Evolutionary conservation across 1,139 yeast species (phyloP).

Genomic region (Yamadazyma epiphylla): DNA sequence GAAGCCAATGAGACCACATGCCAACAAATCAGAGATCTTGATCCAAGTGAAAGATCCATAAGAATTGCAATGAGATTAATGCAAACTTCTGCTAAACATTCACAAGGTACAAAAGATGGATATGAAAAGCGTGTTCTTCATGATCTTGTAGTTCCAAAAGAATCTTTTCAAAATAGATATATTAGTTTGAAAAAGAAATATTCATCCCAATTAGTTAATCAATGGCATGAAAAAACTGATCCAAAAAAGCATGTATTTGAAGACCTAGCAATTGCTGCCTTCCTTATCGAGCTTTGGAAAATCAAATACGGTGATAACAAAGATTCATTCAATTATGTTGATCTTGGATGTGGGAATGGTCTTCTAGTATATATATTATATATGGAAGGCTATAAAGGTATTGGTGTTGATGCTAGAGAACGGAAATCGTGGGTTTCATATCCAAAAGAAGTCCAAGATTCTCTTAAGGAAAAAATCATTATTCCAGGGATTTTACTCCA

Average conservation of each 20-base stretch:
- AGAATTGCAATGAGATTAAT: conserved; percentile 79
- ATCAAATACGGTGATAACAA: conserved; percentile 42
- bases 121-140: conserved; percentile 87
- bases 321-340: conserved; percentile 65
- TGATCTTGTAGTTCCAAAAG: conserved; percentile 80
- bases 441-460: conserved; percentile 55
- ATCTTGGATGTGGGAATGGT: conserved; percentile 96
- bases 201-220: conserved; percentile 69
- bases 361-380: conserved; percentile 70
- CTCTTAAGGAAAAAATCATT: conserved; percentile 70
- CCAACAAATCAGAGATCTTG: conserved; percentile 28
- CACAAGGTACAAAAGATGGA: conserved; percentile 78
- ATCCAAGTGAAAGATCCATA: conserved; percentile 56
- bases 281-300: conserved; percentile 84
- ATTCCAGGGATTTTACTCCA: conserved; percentile 69
- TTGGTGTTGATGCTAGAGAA: conserved; percentile 86
- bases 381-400: conserved; percentile 77
- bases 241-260: conserved; percentile 96
- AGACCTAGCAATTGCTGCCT: conserved; percentile 94
- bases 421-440: conserved; percentile 84
- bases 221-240: conserved; percentile 91
- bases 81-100: conserved; percentile 79
- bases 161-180: conserved; percentile 79
- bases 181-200: conserved; percentile 78
- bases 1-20: conserved; percentile 14